phyloP scores from a whole-genome alignment of 78 protist genomes.

The Dictyostelium brefeldianum region DNA sequence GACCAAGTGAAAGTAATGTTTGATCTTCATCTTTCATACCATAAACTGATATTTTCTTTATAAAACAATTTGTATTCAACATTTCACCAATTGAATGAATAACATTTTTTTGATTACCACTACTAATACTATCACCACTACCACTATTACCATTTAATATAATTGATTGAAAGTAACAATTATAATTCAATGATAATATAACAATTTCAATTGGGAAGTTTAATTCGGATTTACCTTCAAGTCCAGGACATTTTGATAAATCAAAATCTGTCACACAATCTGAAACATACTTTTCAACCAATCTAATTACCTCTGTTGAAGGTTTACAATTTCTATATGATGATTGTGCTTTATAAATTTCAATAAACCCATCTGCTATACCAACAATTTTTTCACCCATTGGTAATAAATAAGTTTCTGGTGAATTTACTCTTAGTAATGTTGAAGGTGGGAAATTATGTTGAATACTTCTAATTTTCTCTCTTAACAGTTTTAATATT shows the following conservation, averaged over 20 bases:
- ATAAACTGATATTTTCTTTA: constrained; percentile 19
- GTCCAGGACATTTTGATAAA: constrained; percentile 54
- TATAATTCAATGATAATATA: constrained; percentile 26
- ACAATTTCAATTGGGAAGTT: neutral
- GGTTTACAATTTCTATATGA: constrained; percentile 6
- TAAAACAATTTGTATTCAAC: neutral
- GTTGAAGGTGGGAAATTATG: constrained; percentile 10
- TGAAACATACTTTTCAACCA: constrained; percentile 27
- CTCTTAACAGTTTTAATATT: constrained; percentile 11
- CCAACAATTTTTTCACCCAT: neutral
- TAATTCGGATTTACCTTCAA: constrained; percentile 35
- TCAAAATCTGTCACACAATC: constrained; percentile 45
- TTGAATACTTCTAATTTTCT: constrained; percentile 4
- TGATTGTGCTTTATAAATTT: constrained; percentile 38
- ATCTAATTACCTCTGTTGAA: constrained; percentile 17
- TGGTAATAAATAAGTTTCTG: constrained; percentile 4
- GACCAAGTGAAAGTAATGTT: neutral
- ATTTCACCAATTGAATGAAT: constrained; percentile 18
- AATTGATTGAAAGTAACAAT: constrained; percentile 30
- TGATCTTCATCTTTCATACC: constrained; percentile 13
- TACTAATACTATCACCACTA: neutral
- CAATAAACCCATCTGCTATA: constrained; percentile 26
- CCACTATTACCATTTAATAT: neutral
- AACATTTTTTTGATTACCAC: constrained; percentile 4
- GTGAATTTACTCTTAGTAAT: constrained; percentile 1